These are phyloP conservation scores for Leccinum boreale DNA, from an alignment of 768 basidiomycete genomes.

Conservation along the genomic window DNA sequence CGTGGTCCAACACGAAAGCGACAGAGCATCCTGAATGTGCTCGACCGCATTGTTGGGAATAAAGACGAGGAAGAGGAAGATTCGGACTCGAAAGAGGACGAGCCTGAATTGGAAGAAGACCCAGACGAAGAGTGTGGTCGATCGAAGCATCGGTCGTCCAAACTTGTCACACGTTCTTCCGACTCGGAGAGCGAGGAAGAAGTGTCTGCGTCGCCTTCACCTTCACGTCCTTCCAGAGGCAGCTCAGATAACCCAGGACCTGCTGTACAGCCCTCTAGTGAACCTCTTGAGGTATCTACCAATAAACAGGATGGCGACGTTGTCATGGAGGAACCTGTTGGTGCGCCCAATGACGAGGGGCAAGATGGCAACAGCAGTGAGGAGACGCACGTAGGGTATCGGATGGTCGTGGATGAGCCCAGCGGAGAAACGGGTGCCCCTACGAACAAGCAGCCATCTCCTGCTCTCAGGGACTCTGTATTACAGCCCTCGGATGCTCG, in stretches of 20 bases:
- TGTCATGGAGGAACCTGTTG: slow-evolving; percentile 7
- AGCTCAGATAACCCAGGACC: slow-evolving; percentile 29
- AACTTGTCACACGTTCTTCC: slow-evolving; percentile 30
- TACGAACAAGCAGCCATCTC: neutral
- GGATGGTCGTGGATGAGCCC: slow-evolving; percentile 11
- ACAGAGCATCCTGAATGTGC: slow-evolving; percentile 20
- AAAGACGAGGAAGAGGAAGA: slow-evolving; percentile 38
- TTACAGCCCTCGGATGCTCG: neutral
- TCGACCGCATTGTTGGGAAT: slow-evolving; percentile 29
- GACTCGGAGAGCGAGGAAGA: slow-evolving; percentile 37
- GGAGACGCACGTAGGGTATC: slow-evolving; percentile 20
- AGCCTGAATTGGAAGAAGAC: slow-evolving; percentile 42
- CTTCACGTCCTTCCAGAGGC: slow-evolving; percentile 27
- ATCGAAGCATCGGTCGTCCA: slow-evolving; percentile 32
- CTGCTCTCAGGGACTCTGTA: neutral
- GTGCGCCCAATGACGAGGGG: neutral
- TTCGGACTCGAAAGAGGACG: slow-evolving; percentile 37
- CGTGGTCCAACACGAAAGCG: slow-evolving; percentile 36
- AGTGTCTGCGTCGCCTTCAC: slow-evolving; percentile 12
- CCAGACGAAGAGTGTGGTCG: slow-evolving; percentile 32
- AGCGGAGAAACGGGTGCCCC: neutral
- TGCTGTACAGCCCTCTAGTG: slow-evolving; percentile 22
- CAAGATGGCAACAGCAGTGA: slow-evolving; percentile 12
- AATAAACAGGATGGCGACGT: neutral
- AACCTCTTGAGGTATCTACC: neutral